phyloP scores from a whole-genome alignment of 108 stramenopile species.

The Fistulifera pelliculosa region DNA sequence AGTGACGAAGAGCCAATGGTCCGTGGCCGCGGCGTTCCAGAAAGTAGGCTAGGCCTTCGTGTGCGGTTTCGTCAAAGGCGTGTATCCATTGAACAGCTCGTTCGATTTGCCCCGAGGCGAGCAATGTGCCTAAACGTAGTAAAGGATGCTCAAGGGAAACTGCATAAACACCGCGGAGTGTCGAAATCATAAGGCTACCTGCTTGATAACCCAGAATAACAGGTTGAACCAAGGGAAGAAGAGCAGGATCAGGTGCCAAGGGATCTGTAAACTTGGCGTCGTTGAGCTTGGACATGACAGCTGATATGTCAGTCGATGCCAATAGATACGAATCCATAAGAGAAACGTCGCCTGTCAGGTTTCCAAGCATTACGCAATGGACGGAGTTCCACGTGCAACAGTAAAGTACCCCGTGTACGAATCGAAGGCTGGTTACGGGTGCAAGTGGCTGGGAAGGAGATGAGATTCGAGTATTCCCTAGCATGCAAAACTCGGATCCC shows the following conservation, averaged over 20 bases:
- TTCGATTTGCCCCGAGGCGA: conserved; percentile 50
- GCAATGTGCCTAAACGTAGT: conserved; percentile 60
- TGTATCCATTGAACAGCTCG: conserved; percentile 69
- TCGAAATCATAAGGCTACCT: conserved; percentile 69
- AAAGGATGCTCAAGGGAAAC: conserved; percentile 52
- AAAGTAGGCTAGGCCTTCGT: conserved; percentile 61
- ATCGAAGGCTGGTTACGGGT: conserved; percentile 48
- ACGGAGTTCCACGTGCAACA: conserved; percentile 57
- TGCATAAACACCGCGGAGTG: conserved; percentile 42
- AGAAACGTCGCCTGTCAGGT: conserved; percentile 45
- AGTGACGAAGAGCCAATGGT: conserved; percentile 39
- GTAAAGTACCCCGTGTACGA: conserved; percentile 70
- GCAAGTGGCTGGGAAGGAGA: conserved; percentile 19
- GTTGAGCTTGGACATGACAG: conserved; percentile 18
- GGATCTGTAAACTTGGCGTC: conserved; percentile 6
- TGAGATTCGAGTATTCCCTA: conserved; percentile 45
- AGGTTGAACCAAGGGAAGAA: conserved; percentile 57
- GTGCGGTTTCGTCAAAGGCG: conserved; percentile 37
- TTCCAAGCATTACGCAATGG: conserved; percentile 61
- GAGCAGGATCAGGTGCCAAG: conserved; percentile 24
- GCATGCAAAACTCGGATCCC: conserved; percentile 47
- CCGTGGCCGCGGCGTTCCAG: conserved; percentile 62
- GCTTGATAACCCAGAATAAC: conserved; percentile 60
- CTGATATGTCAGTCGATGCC: conserved; percentile 28
- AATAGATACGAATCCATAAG: conserved; percentile 58